Evolutionary conservation across 106 monocot genomes (phyloP).

Genomic region (Phalaenopsis equestris): DNA sequence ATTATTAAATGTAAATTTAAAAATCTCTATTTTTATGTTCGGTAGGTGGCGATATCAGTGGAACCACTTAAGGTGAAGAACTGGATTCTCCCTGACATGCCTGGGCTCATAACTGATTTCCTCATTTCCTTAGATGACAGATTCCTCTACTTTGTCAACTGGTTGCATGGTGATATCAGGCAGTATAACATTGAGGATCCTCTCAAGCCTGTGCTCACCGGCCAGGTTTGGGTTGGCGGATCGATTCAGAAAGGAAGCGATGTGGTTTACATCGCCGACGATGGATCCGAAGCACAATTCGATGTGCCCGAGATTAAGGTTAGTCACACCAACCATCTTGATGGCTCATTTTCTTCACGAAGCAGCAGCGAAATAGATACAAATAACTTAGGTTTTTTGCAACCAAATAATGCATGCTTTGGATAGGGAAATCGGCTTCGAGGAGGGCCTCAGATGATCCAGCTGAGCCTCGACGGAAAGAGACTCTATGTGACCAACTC

Average conservation of each 20-base stretch:
- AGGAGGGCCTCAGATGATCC: constrained; percentile 98
- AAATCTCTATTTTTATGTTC: too few species aligned
- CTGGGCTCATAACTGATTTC: constrained; percentile 93
- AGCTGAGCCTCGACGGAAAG: constrained; percentile 91
- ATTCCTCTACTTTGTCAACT: constrained; percentile 87
- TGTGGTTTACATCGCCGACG: constrained; percentile 46
- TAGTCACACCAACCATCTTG: neutral
- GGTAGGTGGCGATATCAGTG: constrained; percentile 64
- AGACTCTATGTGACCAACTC: constrained; percentile 94
- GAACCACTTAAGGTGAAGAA: constrained; percentile 75
- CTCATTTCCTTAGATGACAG: constrained; percentile 89
- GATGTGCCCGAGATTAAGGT: constrained; percentile 76
- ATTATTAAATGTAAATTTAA: too few species aligned
- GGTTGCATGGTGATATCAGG: constrained; percentile 90
- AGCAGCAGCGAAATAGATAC: too few species aligned
- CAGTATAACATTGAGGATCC: constrained; percentile 93
- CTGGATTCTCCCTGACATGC: constrained; percentile 99
- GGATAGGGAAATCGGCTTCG: constrained; percentile 63
- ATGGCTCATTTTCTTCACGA: too few species aligned
- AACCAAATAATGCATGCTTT: neutral
- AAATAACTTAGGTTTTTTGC: too few species aligned
- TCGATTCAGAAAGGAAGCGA: constrained; percentile 72
- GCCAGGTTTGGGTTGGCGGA: constrained; percentile 94
- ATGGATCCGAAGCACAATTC: constrained; percentile 68
- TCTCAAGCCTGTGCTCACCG: constrained; percentile 66